A percentile compares a stretch with the other conserved stretches of the same genome.
Evolutionary conservation across 1,284 basidiomycete species (phyloP).

Genomic region (Sanghuangporus weigelae): DNA sequence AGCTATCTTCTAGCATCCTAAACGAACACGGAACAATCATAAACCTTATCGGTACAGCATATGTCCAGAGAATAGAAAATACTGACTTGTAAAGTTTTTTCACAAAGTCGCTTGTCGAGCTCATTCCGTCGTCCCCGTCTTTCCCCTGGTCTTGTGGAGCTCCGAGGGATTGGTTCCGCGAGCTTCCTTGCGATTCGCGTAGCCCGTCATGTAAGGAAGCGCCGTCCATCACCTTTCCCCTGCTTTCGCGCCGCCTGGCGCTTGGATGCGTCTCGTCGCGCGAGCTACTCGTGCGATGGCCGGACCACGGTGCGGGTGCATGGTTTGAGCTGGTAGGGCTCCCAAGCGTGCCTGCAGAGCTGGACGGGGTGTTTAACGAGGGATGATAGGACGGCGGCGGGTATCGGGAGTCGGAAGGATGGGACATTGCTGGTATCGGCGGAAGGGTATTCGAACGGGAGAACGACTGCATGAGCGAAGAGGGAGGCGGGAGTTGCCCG

Average conservation of each 20-base stretch:
- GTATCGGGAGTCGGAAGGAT: conserved; percentile 24
- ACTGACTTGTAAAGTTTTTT: conserved; percentile 90
- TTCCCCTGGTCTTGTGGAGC: conserved; percentile 23
- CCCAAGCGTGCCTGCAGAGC: conserved; percentile 8
- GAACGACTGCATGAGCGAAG: conserved; percentile 32
- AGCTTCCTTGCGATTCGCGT: neutral
- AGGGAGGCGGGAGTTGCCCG: conserved; percentile 38
- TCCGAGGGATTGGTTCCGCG: neutral
- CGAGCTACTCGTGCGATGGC: conserved; percentile 13
- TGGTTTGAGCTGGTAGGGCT: conserved; percentile 5
- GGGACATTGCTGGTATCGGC: conserved; percentile 30
- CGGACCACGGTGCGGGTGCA: conserved; percentile 7
- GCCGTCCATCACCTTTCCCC: conserved; percentile 11
- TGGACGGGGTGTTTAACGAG: conserved; percentile 14
- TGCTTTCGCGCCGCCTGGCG: conserved; percentile 14
- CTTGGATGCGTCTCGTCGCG: conserved; percentile 14
- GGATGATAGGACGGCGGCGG: conserved; percentile 32
- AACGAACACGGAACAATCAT: conserved; percentile 1
- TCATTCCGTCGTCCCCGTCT: conserved; percentile 56
- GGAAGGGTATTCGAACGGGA: conserved; percentile 34
- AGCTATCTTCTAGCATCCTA: conserved; percentile 84
- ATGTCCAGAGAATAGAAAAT: neutral
- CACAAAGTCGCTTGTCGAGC: conserved; percentile 85
- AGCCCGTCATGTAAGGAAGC: neutral
- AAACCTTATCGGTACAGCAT: neutral